phyloP scores from a whole-genome alignment of 257 asterid species.

The Phtheirospermum japonicum region DNA sequence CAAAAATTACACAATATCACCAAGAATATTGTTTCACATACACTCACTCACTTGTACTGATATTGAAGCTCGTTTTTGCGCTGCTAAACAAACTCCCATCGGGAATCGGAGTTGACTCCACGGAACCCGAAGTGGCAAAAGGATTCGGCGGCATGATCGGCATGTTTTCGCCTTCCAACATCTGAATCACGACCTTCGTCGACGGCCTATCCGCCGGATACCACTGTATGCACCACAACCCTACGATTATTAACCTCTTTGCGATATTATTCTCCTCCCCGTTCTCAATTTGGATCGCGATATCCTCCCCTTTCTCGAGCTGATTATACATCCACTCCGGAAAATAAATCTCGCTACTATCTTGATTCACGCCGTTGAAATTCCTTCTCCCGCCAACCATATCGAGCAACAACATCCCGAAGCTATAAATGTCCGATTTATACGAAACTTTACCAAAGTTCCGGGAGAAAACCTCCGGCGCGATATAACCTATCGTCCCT shows the following conservation, averaged over 20 bases:
- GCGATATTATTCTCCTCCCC: slow-evolving; percentile 45
- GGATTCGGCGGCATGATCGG: slow-evolving; percentile 77
- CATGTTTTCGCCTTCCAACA: slow-evolving; percentile 57
- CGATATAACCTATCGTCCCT: slow-evolving; percentile 74
- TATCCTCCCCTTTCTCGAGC: slow-evolving; percentile 61
- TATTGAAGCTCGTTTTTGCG: slow-evolving; percentile 21
- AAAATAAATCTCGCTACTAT: slow-evolving; percentile 47
- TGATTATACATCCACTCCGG: slow-evolving; percentile 83
- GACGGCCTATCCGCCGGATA: slow-evolving; percentile 76
- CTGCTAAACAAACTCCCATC: slow-evolving; percentile 30
- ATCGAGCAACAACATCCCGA: slow-evolving; percentile 70
- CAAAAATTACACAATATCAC: too few species aligned
- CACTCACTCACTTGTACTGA: too few species aligned
- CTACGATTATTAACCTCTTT: slow-evolving; percentile 61
- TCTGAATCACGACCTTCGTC: slow-evolving; percentile 62
- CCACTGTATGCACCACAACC: slow-evolving; percentile 88
- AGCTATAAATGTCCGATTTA: slow-evolving; percentile 67
- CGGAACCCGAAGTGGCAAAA: slow-evolving; percentile 42
- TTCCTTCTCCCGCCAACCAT: slow-evolving; percentile 64
- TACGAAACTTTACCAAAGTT: slow-evolving; percentile 71
- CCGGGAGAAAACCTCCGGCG: slow-evolving; percentile 78
- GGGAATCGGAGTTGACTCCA: slow-evolving; percentile 22
- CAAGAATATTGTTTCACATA: too few species aligned
- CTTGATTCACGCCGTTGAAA: slow-evolving; percentile 26
- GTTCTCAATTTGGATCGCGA: slow-evolving; percentile 46